Evolutionary conservation across 2,329 filamentous ascomycete species (phyloP).

Genomic region (Akanthomyces uredinophilus): DNA sequence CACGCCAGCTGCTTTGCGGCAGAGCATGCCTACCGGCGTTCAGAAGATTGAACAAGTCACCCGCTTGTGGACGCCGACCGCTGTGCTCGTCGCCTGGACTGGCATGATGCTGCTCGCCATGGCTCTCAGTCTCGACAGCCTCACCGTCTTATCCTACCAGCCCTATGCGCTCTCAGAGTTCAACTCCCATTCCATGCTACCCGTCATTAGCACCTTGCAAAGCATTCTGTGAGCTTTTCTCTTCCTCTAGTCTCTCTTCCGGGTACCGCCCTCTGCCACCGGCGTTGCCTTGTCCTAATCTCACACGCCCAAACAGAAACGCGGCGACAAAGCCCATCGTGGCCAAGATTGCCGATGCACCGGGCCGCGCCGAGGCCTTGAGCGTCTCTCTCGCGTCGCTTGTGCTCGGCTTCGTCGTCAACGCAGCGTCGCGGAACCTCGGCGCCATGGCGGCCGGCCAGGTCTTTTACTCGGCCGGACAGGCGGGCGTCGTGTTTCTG

Average conservation of each 20-base stretch:
- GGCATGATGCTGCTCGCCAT: slow-evolving; percentile 12
- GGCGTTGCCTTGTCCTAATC: too few relatives aligned
- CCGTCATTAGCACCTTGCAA: slow-evolving; percentile 5
- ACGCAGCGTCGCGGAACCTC: slow-evolving; percentile 50
- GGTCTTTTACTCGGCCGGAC: slow-evolving; percentile 57
- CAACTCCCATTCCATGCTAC: slow-evolving; percentile 2
- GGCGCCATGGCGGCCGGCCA: slow-evolving; percentile 49
- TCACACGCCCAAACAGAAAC: background rate
- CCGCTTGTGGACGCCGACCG: background rate
- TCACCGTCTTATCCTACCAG: slow-evolving; percentile 4
- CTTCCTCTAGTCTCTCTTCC: too few relatives aligned
- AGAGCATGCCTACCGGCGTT: background rate
- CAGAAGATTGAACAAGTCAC: slow-evolving; percentile 11
- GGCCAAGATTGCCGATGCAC: slow-evolving; percentile 58
- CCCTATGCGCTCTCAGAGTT: slow-evolving; percentile 13
- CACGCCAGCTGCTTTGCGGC: background rate
- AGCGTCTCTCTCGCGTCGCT: slow-evolving; percentile 48
- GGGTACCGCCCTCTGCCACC: too few relatives aligned
- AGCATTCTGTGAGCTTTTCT: background rate
- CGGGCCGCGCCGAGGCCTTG: slow-evolving; percentile 57
- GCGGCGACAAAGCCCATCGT: slow-evolving; percentile 28
- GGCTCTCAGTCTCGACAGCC: slow-evolving; percentile 2
- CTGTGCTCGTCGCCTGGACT: background rate
- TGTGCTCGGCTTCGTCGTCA: slow-evolving; percentile 52
- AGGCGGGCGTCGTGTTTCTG: slow-evolving; percentile 53